These are phyloP conservation scores for Fomes fomentarius DNA, from an alignment of 1,284 basidiomycete species.

Conservation along the genomic window DNA sequence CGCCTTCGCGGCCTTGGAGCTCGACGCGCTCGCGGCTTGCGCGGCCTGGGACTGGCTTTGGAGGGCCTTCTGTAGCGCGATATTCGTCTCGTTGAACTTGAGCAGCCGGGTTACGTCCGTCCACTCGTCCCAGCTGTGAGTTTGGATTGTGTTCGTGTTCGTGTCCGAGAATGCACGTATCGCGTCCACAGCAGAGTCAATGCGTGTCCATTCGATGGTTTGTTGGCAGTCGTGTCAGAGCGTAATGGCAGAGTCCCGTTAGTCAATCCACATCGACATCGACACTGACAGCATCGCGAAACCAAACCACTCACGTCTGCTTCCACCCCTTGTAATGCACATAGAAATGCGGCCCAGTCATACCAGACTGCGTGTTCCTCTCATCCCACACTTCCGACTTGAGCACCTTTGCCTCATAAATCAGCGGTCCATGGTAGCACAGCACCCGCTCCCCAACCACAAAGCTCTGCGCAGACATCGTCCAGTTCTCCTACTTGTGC, in stretches of 20 bases:
- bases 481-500: background rate
- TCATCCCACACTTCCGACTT: slow-evolving; percentile 81
- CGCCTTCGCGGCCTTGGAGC: slow-evolving; percentile 33
- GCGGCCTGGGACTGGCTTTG: slow-evolving; percentile 33
- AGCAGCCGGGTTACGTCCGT: slow-evolving; percentile 84
- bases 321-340: slow-evolving; percentile 99
- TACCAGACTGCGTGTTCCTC: slow-evolving; percentile 65
- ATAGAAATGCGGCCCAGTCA: slow-evolving; percentile 83
- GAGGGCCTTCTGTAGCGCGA: slow-evolving; percentile 73
- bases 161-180: too few species aligned
- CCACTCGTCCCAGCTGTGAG: slow-evolving; percentile 99
- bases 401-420: slow-evolving; percentile 95
- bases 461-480: slow-evolving; percentile 37
- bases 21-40: slow-evolving; percentile 27
- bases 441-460: slow-evolving; percentile 79
- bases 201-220: too few species aligned
- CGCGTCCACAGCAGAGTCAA: too few species aligned
- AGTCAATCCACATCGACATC: too few species aligned
- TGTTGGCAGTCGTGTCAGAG: too few species aligned
- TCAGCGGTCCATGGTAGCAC: slow-evolving; percentile 92
- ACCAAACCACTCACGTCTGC: slow-evolving; percentile 91
- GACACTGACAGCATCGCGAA: too few species aligned
- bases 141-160: background rate
- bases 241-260: too few species aligned
- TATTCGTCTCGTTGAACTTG: slow-evolving; percentile 86